Conservation (phyloP, 2,329 filamentous ascomycete genomes). For the Aspergillus amoenus region DNA sequence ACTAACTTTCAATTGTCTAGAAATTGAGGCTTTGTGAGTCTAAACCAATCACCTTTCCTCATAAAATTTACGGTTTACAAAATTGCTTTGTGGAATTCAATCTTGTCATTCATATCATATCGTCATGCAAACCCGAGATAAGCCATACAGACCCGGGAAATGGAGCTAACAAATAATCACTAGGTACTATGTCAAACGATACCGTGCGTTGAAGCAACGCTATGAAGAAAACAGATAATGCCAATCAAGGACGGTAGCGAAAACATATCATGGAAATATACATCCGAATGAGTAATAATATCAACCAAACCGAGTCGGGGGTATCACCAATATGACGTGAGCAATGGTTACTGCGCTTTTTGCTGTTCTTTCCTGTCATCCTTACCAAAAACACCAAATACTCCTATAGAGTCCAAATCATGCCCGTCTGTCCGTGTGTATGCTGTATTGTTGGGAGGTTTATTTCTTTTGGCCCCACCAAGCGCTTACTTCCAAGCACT, state of each 20-base stretch:
- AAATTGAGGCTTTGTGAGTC: constrained; percentile 86
- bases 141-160: neutral
- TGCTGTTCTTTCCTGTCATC: constrained; percentile 21
- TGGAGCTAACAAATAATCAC: constrained; percentile 26
- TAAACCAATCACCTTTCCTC: neutral
- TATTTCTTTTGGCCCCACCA: constrained; percentile 63
- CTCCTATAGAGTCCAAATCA: constrained; percentile 18
- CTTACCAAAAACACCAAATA: constrained; percentile 32
- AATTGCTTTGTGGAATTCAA: neutral
- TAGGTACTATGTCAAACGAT: constrained; percentile 90
- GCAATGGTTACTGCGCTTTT: constrained; percentile 29
- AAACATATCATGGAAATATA: constrained; percentile 21
- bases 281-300: constrained; percentile 21
- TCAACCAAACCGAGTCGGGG: constrained; percentile 26
- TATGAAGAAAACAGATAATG: constrained; percentile 60
- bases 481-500: constrained; percentile 71
- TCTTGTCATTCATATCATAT: constrained; percentile 17
- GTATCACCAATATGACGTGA: constrained; percentile 41
- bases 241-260: constrained; percentile 11
- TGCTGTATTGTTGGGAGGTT: constrained; percentile 11
- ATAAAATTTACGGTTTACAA: neutral
- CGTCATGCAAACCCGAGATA: constrained; percentile 16
- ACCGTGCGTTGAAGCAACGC: constrained; percentile 78
- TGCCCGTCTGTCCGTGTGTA: constrained; percentile 4
- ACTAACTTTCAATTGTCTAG: constrained; percentile 46